Percentiles rank a stretch among this genome's conserved stretches.
phyloP scores from a whole-genome alignment of 129 eudicot genomes.

The Logfia minima region DNA sequence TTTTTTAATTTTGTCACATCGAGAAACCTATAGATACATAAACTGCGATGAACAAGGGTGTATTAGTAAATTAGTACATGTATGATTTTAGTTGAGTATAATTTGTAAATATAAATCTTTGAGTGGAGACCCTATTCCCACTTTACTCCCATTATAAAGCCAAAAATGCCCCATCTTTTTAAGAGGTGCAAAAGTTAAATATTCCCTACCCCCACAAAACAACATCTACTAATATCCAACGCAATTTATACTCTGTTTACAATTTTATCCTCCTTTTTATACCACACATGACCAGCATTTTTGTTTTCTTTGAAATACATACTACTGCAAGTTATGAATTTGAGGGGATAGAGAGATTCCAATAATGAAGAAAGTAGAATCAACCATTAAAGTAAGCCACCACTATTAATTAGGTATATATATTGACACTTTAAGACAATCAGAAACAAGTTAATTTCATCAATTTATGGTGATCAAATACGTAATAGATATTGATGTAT shows the following conservation, averaged over 20 bases:
- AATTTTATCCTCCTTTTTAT: conserved; percentile 59
- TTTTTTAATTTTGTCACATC: background rate
- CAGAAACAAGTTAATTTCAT: background rate
- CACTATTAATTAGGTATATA: background rate
- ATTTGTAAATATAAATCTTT: background rate
- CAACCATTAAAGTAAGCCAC: conserved; percentile 17
- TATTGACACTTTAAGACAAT: background rate
- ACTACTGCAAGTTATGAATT: conserved; percentile 25
- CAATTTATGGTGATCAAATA: too few relatives aligned
- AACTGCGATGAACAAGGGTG: background rate
- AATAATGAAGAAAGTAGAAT: conserved; percentile 19
- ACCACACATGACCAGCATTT: conserved; percentile 47
- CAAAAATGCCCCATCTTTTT: conserved; percentile 52
- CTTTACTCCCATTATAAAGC: conserved; percentile 46
- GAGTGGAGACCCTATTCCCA: conserved; percentile 69
- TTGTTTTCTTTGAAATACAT: conserved; percentile 12
- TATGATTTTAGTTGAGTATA: conserved; percentile 11
- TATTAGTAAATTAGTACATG: conserved; percentile 13
- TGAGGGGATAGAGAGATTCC: conserved; percentile 31
- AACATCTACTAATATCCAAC: conserved; percentile 64
- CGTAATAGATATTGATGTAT: background rate
- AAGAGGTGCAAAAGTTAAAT: conserved; percentile 46
- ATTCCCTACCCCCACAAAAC: conserved; percentile 67
- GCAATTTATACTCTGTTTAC: conserved; percentile 31
- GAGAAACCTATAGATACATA: background rate